phyloP scores from a whole-genome alignment of 306 rosid species.

The Ziziphus jujuba region DNA sequence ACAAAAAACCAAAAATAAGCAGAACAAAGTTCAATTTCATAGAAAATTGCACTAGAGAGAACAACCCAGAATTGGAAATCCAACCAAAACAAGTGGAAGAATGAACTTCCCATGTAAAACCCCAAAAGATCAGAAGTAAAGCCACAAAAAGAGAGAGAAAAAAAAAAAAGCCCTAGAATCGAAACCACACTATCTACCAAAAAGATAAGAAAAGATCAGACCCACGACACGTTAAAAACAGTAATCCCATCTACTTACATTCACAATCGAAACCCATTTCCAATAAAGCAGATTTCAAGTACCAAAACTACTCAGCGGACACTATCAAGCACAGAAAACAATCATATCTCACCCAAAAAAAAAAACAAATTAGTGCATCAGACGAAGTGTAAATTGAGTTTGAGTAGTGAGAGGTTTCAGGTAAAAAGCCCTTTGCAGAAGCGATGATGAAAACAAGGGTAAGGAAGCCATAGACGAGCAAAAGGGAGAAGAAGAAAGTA shows the following conservation, averaged over 20 bases:
- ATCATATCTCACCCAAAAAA: neutral
- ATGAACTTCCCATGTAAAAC: neutral
- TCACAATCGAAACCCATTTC: constrained; percentile 30
- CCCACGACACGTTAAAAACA: constrained; percentile 5
- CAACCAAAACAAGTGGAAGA: neutral
- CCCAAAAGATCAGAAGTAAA: neutral
- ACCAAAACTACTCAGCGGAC: constrained; percentile 2
- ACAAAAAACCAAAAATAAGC: neutral
- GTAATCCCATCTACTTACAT: constrained; percentile 10
- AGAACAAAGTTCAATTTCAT: neutral
- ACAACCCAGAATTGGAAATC: constrained; percentile 1
- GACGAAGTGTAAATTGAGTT: neutral
- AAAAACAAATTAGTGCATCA: constrained; percentile 8
- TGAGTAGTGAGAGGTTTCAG: neutral
- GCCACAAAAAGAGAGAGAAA: too few relatives aligned
- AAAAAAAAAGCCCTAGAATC: constrained; percentile 35
- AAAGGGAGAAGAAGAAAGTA: neutral
- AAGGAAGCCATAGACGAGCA: neutral
- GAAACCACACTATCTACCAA: constrained; percentile 2
- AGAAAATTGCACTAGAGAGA: neutral
- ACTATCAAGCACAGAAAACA: neutral
- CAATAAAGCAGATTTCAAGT: constrained; percentile 17
- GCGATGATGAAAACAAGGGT: neutral
- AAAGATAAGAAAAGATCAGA: constrained; percentile 9
- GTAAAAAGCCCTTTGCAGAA: neutral